phyloP scores from a whole-genome alignment of 345 rosid species.

The Eucalyptus guilfoylei region DNA sequence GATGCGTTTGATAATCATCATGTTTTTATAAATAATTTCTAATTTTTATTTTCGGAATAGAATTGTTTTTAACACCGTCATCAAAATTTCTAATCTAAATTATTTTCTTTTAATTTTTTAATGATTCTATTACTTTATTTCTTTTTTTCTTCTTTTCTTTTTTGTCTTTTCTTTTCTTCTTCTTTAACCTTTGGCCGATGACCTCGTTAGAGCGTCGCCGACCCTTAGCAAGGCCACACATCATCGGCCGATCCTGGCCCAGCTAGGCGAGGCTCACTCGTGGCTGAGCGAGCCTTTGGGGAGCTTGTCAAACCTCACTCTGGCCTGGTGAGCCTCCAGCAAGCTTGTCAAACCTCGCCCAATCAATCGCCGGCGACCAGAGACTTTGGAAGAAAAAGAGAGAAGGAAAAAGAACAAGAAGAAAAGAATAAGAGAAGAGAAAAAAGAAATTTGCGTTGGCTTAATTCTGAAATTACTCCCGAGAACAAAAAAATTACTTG shows the following conservation, averaged over 20 bases:
- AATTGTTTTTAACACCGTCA: accelerated
- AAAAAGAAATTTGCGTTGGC: too few relatives aligned
- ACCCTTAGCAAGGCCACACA: accelerated
- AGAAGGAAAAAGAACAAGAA: too few relatives aligned
- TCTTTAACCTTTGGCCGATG: accelerated
- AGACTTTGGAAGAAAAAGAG: accelerated
- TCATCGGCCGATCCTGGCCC: accelerated
- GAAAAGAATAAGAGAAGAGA: too few relatives aligned
- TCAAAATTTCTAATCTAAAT: too few relatives aligned
- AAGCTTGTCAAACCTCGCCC: accelerated
- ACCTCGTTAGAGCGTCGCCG: too few relatives aligned
- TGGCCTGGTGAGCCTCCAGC: accelerated
- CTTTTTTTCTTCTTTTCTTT: accelerated
- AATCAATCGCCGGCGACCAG: accelerated
- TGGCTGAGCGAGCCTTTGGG: accelerated
- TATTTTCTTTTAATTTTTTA: too few relatives aligned
- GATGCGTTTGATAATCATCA: accelerated
- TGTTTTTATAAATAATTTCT: accelerated
- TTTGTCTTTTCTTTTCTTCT: too few relatives aligned
- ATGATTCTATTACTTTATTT: too few relatives aligned
- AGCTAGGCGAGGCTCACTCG: accelerated
- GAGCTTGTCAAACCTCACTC: accelerated
- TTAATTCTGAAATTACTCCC: accelerated
- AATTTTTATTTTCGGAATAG: accelerated
- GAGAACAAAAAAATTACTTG: accelerated